phyloP scores from a whole-genome alignment of 2,329 filamentous ascomycete species.

The Arthrinium phaeospermum region DNA sequence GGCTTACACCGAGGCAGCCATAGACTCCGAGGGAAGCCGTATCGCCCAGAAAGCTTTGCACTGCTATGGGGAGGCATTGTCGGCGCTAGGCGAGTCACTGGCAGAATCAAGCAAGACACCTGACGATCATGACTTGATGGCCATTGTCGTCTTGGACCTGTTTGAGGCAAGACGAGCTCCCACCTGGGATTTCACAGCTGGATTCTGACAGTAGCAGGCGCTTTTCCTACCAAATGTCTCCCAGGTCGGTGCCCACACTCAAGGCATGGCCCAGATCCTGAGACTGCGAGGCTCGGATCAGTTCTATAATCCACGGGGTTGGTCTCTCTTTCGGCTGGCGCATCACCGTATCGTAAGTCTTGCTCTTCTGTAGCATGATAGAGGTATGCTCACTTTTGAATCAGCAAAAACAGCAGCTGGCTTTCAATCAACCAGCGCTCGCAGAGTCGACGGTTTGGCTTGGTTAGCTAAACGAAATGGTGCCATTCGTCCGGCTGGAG shows the following conservation, averaged over 20 bases:
- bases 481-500: constrained; percentile 36
- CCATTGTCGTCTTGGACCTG: constrained; percentile 46
- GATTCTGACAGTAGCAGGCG: constrained; percentile 32
- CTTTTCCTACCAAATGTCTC: constrained; percentile 38
- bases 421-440: constrained; percentile 36
- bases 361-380: background rate
- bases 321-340: constrained; percentile 46
- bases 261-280: constrained; percentile 48
- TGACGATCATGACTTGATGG: constrained; percentile 48
- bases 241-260: constrained; percentile 39
- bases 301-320: constrained; percentile 43
- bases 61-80: constrained; percentile 43
- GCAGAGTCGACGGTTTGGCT: constrained; percentile 39
- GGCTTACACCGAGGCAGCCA: constrained; percentile 41
- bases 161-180: constrained; percentile 41
- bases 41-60: constrained; percentile 38
- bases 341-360: constrained; percentile 42
- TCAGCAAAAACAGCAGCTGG: constrained; percentile 44
- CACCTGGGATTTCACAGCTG: background rate
- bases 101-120: constrained; percentile 38
- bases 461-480: constrained; percentile 36
- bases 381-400: background rate
- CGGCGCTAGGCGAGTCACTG: constrained; percentile 40
- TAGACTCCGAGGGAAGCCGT: constrained; percentile 28
- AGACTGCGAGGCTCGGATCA: constrained; percentile 42